Base-by-base conservation (phyloP, 495 filamentous ascomycete species). In the Aspergillus affinis region DNA sequence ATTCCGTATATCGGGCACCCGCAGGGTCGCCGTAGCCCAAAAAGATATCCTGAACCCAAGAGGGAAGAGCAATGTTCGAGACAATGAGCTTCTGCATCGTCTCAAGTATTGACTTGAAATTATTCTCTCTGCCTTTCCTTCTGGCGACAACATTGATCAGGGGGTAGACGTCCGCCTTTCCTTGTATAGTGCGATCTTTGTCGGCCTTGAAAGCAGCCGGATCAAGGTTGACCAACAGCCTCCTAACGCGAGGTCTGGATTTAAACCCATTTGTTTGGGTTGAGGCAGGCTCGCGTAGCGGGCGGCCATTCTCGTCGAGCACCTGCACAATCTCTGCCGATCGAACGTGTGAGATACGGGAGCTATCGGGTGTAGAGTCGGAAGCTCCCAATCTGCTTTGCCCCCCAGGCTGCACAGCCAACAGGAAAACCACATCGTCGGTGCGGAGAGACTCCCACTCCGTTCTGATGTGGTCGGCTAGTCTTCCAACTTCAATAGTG, bases 31-130 rank as follows among this genome's bases (percentile, higher is more conserved):
- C 94, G 76, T 93, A 97, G 7, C 94, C 94, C 17, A 99, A 82
- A 76, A 99, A 98, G 7, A 97, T 93, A 56, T 98, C 94, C 66
- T 96, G 91, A 30, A 99, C 78, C 94, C 94, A 99, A 13, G 88
- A 82, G 3, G 95, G 92, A 46, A 97, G 83, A 8, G 90, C 87
- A 23, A 95, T 86, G 60, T 96, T 90, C 2, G 92, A 91, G 27
- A 96, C 81, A 5, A 91, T 88, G 26, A 99, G 83, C 51, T 86
- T 90, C 66, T 88, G 88, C 68, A 99, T 94, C 0, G 92, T 96
- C 60, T 96, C 89, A 18, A 99, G 79, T 19, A 98, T 87, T 10
- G 92, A 87, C 67, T 91, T 97, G 83, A 97, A 99, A 71, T 98
- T 99, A 70, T 99, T 99, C 69, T 98, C 95, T 49, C 92, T 81